These are phyloP conservation scores for Astraeus odoratus DNA, from an alignment of 768 basidiomycete genomes.

Conservation along the genomic window DNA sequence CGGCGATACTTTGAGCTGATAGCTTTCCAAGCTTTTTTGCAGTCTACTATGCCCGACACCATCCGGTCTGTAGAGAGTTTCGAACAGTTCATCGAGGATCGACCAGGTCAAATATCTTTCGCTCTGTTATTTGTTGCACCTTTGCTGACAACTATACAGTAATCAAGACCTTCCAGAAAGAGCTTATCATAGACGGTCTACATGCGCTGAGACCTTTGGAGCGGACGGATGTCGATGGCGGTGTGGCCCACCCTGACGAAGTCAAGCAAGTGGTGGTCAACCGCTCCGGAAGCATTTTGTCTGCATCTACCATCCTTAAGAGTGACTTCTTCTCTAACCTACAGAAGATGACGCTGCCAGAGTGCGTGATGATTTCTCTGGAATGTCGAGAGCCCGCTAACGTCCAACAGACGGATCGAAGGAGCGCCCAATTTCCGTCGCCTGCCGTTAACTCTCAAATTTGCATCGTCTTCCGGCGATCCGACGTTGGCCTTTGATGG, in stretches of 20 bases:
- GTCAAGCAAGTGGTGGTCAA: slow-evolving; percentile 80
- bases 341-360: slow-evolving; percentile 94
- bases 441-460: slow-evolving; percentile 53
- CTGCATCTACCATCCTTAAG: slow-evolving; percentile 90
- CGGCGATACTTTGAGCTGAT: slow-evolving; percentile 81
- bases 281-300: slow-evolving; percentile 79
- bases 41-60: slow-evolving; percentile 75
- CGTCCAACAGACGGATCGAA: slow-evolving; percentile 62
- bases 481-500: slow-evolving; percentile 34
- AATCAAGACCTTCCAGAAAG: slow-evolving; percentile 92
- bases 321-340: slow-evolving; percentile 90
- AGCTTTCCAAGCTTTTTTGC: slow-evolving; percentile 85
- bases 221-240: slow-evolving; percentile 56
- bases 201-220: slow-evolving; percentile 79
- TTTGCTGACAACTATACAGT: slow-evolving; percentile 39
- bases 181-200: slow-evolving; percentile 71
- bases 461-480: slow-evolving; percentile 22
- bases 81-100: slow-evolving; percentile 73
- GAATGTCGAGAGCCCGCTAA: neutral
- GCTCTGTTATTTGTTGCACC: neutral
- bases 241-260: slow-evolving; percentile 84
- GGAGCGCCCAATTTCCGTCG: slow-evolving; percentile 92
- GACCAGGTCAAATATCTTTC: slow-evolving; percentile 55
- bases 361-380: slow-evolving; percentile 43
- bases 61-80: slow-evolving; percentile 68